Base-by-base conservation (phyloP, 1,284 basidiomycete genomes). In the Cutaneotrichosporon cutaneum region DNA sequence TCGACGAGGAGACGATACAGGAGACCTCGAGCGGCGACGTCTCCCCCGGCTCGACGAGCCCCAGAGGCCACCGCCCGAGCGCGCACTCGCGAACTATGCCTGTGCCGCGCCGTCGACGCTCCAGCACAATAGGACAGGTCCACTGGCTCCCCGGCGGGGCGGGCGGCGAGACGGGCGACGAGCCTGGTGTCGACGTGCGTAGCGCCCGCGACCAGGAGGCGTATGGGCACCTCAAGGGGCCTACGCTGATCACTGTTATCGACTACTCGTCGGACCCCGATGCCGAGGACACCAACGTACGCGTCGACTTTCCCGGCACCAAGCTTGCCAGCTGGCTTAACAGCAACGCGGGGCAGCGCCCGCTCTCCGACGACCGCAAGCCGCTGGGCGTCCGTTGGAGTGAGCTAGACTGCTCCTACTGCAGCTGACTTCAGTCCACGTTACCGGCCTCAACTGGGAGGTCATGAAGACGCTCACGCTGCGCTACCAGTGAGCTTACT, bases 111-210 rank as follows among this genome's bases (percentile, higher is more conserved):
- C 52, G 52, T 13, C 33, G 52, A 11, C 52, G 52, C 24, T 52
- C 54, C n/a, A 26, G 27, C 27, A n/a, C 10, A 18, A 36, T 57
- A 16, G 48, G 54, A 10, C 54, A 36, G 30, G 74, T 76, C 62
- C 63, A 67, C 22, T 77, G 74, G 73, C 61, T 77, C n/a, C 42
- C 51, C 10, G 59, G 57, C 22, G 48, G 56, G 5, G 52, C 52
- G 13, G 33, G 21, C 4, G 70, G 69, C 7, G 70, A 76, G n/a
- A 79, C 77, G n/a, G 78, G 78, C 13, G 74, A 76, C 59, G 78
- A 80, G 61, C 78, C 77, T 4, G 78, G 78, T 64, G 77, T 80
- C n/a, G 76, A 80, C 59, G 78, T 80, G 9, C 71, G 71, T 27
- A 68, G 68, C 45, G 68, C 69, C 59, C 55, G 74, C 53, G 77